A percentile compares a stretch with the other conserved stretches of the same genome.
phyloP scores from a whole-genome alignment of 306 rosid species.

The Albizia julibrissin region DNA sequence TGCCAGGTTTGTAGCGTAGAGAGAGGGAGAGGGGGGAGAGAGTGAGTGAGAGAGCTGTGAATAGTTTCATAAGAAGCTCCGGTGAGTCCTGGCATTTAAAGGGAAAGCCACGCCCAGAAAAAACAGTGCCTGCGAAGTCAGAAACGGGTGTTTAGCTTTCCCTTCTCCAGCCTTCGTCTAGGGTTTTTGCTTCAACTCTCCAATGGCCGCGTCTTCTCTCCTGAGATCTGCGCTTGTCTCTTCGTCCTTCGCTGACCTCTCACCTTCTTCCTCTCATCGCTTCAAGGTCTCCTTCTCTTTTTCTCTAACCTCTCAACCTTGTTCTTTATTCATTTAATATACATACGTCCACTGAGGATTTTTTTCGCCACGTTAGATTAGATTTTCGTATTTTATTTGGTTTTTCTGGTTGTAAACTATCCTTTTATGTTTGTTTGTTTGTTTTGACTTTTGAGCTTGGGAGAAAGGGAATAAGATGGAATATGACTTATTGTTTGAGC shows the following conservation, averaged over 20 bases:
- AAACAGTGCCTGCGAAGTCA: neutral
- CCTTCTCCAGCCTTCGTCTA: neutral
- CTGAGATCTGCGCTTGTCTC: slow-evolving; percentile 62
- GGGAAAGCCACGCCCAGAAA: neutral
- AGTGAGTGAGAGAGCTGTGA: neutral
- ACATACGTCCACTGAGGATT: neutral
- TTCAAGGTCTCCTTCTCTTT: slow-evolving; percentile 45
- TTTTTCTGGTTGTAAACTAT: neutral
- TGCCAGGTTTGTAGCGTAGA: neutral
- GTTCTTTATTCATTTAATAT: neutral
- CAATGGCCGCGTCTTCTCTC: slow-evolving; percentile 75
- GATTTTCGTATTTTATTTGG: neutral
- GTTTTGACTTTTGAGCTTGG: slow-evolving; percentile 5
- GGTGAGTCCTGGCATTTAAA: slow-evolving; percentile 27
- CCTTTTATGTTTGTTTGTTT: neutral
- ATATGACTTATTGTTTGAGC: neutral
- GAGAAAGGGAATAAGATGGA: neutral
- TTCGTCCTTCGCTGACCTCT: slow-evolving; percentile 48
- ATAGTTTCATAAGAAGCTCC: slow-evolving; percentile 44
- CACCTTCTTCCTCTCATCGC: slow-evolving; percentile 38
- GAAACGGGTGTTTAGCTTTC: neutral
- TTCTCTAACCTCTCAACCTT: neutral
- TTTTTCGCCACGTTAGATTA: neutral
- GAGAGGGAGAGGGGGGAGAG: slow-evolving; percentile 22
- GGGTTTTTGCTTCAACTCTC: slow-evolving; percentile 36